Conservation (phyloP, 2,329 filamentous ascomycete species). For the Beauveria scarabaeidicola region DNA sequence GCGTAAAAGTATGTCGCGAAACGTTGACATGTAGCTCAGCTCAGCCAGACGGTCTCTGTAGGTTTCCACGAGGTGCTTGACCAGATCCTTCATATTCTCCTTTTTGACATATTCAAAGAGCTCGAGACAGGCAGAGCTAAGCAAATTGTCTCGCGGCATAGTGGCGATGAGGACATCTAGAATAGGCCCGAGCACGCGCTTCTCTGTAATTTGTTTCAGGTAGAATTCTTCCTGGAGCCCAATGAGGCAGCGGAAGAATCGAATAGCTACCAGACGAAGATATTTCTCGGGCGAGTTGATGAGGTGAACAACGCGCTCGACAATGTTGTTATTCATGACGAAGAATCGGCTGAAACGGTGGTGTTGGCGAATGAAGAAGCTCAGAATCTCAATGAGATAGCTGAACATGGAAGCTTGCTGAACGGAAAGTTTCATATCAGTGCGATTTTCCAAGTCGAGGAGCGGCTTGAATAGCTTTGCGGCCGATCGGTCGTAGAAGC, state of each 20-base stretch:
- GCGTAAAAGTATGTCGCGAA: conserved; percentile 63
- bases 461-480: conserved; percentile 80
- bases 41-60: conserved; percentile 68
- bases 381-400: conserved; percentile 86
- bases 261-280: conserved; percentile 80
- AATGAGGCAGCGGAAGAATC: conserved; percentile 85
- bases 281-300: conserved; percentile 82
- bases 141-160: conserved; percentile 83
- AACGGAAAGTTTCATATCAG: conserved; percentile 63
- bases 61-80: conserved; percentile 75
- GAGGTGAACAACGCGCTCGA: conserved; percentile 72
- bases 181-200: conserved; percentile 74
- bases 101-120: conserved; percentile 86
- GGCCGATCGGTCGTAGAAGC: conserved; percentile 85
- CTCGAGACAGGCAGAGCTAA: conserved; percentile 90
- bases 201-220: conserved; percentile 72
- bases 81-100: conserved; percentile 71
- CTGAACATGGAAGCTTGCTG: conserved; percentile 85
- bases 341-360: conserved; percentile 81
- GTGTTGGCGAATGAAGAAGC: conserved; percentile 89
- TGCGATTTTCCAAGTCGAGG: conserved; percentile 64
- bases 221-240: conserved; percentile 87
- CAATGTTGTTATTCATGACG: conserved; percentile 70
- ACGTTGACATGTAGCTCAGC: conserved; percentile 79
- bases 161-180: conserved; percentile 76